Percentiles rank a stretch among this genome's conserved stretches.
These are phyloP conservation scores for Jacaranda copaia DNA, from an alignment of 257 asterid genomes.

Conservation along the genomic window DNA sequence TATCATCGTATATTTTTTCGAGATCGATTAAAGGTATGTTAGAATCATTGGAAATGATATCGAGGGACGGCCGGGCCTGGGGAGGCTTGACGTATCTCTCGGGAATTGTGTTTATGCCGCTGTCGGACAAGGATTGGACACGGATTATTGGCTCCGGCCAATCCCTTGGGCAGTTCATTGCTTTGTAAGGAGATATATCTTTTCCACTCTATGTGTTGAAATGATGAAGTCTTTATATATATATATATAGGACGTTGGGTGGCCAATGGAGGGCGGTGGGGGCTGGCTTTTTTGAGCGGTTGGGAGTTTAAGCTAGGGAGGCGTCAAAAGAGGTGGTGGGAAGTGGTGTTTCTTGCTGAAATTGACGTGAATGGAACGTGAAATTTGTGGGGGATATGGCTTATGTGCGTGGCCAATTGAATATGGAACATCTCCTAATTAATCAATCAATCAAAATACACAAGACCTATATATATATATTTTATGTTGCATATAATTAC, in stretches of 20 bases:
- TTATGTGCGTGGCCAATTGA: neutral
- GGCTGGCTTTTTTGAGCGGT: neutral
- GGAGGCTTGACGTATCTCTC: constrained; percentile 52
- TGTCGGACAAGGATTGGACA: constrained; percentile 59
- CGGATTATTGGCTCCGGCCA: constrained; percentile 73
- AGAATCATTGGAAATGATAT: neutral
- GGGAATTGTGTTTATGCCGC: constrained; percentile 47
- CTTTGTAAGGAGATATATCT: neutral
- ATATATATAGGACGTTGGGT: neutral
- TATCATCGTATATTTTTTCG: constrained; percentile 16
- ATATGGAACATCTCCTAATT: neutral
- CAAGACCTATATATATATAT: too few species aligned
- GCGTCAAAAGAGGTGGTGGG: constrained; percentile 3
- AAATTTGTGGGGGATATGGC: neutral
- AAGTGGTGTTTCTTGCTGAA: constrained; percentile 7
- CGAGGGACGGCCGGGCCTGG: constrained; percentile 35
- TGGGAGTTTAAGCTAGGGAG: neutral
- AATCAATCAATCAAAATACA: too few species aligned
- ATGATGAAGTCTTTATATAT: neutral
- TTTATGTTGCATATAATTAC: too few species aligned
- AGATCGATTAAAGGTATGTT: constrained; percentile 57
- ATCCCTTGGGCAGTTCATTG: constrained; percentile 40
- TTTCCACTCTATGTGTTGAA: neutral
- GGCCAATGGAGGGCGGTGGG: neutral
- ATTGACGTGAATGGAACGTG: constrained; percentile 13